A percentile compares a stretch with the other conserved stretches of the same genome.
These are phyloP conservation scores for Scutellaria minor DNA, from an alignment of 257 asterid genomes.

Conservation along the genomic window DNA sequence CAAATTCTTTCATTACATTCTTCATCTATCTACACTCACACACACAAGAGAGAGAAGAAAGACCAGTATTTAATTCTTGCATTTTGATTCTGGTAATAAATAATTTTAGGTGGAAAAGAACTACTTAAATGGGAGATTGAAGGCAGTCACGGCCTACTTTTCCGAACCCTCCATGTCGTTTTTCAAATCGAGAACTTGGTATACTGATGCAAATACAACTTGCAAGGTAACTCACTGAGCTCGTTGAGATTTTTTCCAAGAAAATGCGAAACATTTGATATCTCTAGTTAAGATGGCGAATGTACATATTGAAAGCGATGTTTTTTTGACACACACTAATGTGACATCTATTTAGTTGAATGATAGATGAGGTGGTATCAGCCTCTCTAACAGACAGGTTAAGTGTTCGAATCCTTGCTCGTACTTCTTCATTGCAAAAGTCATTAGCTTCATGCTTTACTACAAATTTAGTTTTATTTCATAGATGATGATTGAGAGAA, in stretches of 20 bases:
- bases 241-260: neutral
- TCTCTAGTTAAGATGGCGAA: neutral
- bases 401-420: too few relatives aligned
- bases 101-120: slow-evolving; percentile 82
- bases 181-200: neutral
- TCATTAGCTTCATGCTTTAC: too few relatives aligned
- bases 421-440: too few relatives aligned
- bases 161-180: slow-evolving; percentile 39
- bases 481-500: too few relatives aligned
- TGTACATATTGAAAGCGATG: neutral
- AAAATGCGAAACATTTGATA: slow-evolving; percentile 1
- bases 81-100: slow-evolving; percentile 14
- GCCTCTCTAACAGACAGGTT: too few relatives aligned
- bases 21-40: neutral
- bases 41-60: neutral
- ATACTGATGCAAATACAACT: neutral
- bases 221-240: neutral
- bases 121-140: slow-evolving; percentile 73
- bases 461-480: too few relatives aligned
- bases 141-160: slow-evolving; percentile 90
- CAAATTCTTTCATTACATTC: neutral
- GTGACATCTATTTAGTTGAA: neutral
- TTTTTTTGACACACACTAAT: neutral
- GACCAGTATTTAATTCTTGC: neutral
- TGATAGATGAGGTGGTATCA: too few relatives aligned